Conservation (phyloP, 495 filamentous ascomycete species). For the Schizothecium vesticola region DNA sequence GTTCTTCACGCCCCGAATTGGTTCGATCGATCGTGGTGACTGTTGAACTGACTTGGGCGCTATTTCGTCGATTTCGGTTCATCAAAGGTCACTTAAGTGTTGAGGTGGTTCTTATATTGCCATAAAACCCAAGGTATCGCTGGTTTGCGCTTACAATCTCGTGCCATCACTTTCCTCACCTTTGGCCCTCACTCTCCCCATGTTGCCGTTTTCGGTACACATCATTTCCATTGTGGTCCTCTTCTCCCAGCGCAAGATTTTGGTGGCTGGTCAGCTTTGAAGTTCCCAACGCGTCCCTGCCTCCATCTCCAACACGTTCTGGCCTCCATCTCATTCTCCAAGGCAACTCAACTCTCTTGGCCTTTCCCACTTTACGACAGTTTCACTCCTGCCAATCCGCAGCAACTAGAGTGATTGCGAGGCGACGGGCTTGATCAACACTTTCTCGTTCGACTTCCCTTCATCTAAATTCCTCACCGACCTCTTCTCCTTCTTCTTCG, state of each 20-base stretch:
- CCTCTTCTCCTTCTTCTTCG: neutral
- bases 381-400: neutral
- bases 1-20: slow-evolving; percentile 24
- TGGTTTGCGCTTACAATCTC: neutral
- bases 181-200: neutral
- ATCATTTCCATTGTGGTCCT: neutral
- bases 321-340: neutral
- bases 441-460: too few relatives aligned
- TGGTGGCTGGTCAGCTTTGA: too few relatives aligned
- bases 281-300: too few relatives aligned
- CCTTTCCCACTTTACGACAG: neutral
- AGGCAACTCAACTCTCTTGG: neutral
- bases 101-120: neutral
- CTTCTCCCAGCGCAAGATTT: neutral
- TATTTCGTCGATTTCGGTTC: neutral
- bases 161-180: neutral
- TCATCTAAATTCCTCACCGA: too few relatives aligned
- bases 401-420: neutral
- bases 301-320: neutral
- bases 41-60: neutral
- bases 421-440: neutral
- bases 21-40: neutral
- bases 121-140: neutral
- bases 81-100: neutral
- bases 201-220: neutral